Base-by-base conservation (phyloP, 257 asterid genomes). In the Prunella vulgaris region DNA sequence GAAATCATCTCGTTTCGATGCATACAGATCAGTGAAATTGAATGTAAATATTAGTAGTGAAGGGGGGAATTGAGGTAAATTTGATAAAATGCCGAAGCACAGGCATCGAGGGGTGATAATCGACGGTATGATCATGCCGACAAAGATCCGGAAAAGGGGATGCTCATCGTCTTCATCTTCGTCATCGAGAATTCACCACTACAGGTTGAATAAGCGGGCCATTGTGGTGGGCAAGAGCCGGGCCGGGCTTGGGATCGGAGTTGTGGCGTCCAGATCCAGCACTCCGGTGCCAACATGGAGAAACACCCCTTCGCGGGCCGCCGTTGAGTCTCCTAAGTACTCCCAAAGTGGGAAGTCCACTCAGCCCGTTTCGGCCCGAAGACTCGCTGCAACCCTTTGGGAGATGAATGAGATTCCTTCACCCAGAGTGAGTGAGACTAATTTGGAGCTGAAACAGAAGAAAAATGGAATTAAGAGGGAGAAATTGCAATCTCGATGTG, bases 341-440 rank as follows among this genome's bases (percentile, higher is more conserved):
- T 81, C 88, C 7, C 86, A 77, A 71, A 79, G 92, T 49, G 88
- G 89, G 74, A 80, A 76, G 71, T 77, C 88, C 4, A 60, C 84
- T 28, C 84, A 80, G 67, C 96, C 97, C 42, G 87, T 88, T 1
- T 92, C 98, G 35, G 98, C 98, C 57, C 78, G 98, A 25, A 82
- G 84, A 70, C 83, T 92, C 6, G 98, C 95, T 0, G 98, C 98
- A 25, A 86, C 95, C 10, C 73, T 92, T 35, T 92, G 98, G 98
- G 98, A 88, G 60, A 87, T 89, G 92, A 88, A 88, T 68, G 97
- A 84, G 75, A 74, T 84, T 78, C 97, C 94, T 27, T 82, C 96
- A 17, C 89, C 92, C 3, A 84, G 49, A 65, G 15, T 76, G 81
- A 75, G 84, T 10, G 92, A 79, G 79, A 77, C n/a, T 5, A 35